phyloP scores from a whole-genome alignment of 345 rosid species.

The Noccaea bulbosa region DNA sequence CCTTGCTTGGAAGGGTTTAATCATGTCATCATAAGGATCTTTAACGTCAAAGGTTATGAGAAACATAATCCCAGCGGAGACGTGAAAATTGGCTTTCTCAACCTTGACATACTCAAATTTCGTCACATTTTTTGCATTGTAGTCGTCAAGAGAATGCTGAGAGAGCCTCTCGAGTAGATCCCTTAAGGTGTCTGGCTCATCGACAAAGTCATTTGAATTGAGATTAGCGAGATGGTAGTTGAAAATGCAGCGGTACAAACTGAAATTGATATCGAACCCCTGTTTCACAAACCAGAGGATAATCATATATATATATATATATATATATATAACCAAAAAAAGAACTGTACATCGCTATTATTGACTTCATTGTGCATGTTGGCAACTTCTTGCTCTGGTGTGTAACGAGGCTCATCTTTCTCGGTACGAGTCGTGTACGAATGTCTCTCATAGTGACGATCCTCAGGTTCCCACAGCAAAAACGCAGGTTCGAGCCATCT shows the following conservation, averaged over 20 bases:
- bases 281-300: conserved; percentile 11
- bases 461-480: not conserved
- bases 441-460: not conserved
- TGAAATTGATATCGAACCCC: not conserved
- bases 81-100: not conserved
- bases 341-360: not conserved
- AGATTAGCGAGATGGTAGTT: not conserved
- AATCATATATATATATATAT: too few relatives aligned
- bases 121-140: conserved; percentile 29
- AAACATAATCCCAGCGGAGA: not conserved
- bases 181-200: not conserved
- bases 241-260: not conserved
- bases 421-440: not conserved
- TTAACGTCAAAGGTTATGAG: not conserved
- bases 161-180: conserved; percentile 2
- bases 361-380: not conserved
- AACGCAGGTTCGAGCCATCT: not conserved
- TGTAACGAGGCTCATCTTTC: too few relatives aligned
- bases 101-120: not conserved
- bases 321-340: too few relatives aligned
- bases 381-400: not conserved
- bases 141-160: not conserved
- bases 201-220: not conserved
- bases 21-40: not conserved
- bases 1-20: not conserved